Percentiles rank a stretch among this genome's conserved stretches.
Evolutionary conservation across 192 early-diverging fungal species (phyloP).

Genomic region (Linnemannia schmuckeri): DNA sequence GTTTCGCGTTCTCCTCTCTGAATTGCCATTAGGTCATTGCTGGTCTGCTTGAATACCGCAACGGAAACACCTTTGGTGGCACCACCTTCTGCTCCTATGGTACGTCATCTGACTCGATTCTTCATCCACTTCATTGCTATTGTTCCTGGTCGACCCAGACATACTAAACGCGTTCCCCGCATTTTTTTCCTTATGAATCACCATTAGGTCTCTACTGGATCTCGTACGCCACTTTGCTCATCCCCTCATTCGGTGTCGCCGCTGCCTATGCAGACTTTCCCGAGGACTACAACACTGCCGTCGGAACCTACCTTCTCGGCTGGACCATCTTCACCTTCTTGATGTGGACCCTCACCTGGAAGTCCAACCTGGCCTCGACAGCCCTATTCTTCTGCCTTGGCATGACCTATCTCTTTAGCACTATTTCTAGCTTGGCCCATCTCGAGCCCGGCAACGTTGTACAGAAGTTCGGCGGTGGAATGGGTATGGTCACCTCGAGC

Average conservation of each 20-base stretch:
- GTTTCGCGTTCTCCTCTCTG: not conserved
- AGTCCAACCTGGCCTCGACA: slow-evolving; percentile 62
- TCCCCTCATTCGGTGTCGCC: slow-evolving; percentile 64
- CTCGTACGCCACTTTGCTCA: slow-evolving; percentile 62
- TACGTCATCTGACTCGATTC: not conserved
- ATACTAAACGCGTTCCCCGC: not conserved
- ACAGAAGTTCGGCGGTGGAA: slow-evolving; percentile 57
- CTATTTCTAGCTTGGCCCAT: slow-evolving; percentile 57
- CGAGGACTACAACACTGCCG: slow-evolving; percentile 58
- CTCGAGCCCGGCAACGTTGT: slow-evolving; percentile 57
- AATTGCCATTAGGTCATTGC: slow-evolving; percentile 29
- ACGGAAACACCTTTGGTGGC: slow-evolving; percentile 50
- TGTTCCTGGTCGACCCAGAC: not conserved
- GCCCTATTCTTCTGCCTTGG: slow-evolving; percentile 59
- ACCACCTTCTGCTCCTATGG: slow-evolving; percentile 49
- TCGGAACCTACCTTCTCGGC: slow-evolving; percentile 62
- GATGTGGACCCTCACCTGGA: slow-evolving; percentile 61
- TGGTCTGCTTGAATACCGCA: slow-evolving; percentile 39
- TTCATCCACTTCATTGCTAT: not conserved
- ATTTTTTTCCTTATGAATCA: not conserved
- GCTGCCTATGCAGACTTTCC: slow-evolving; percentile 49
- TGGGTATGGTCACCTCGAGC: slow-evolving; percentile 61
- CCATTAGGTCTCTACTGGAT: slow-evolving; percentile 66
- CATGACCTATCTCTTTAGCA: slow-evolving; percentile 57
- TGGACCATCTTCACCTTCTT: slow-evolving; percentile 68